These are phyloP conservation scores for Spiraea crenata DNA, from an alignment of 331 rosid species.

Conservation along the genomic window DNA sequence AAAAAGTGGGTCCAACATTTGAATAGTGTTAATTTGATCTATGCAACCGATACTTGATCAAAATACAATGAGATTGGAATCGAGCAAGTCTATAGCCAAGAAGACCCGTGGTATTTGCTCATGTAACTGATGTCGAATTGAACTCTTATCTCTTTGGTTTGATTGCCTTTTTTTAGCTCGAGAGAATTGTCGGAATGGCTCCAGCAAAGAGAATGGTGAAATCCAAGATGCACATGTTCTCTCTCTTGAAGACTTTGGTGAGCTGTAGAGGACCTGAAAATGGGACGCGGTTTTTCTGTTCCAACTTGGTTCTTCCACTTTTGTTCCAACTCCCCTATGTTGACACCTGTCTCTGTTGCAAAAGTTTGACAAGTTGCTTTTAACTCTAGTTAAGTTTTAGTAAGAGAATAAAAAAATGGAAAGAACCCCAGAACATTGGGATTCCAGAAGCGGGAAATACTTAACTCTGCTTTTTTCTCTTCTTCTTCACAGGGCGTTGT, in stretches of 20 bases:
- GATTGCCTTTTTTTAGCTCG: conserved; percentile 44
- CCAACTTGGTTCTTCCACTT: no score
- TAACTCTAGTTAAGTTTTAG: no score
- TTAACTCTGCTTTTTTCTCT: no score
- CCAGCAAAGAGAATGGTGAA: conserved; percentile 62
- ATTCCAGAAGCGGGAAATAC: no score
- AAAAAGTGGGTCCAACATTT: background rate
- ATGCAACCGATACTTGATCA: background rate
- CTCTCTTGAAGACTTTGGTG: conserved; percentile 28
- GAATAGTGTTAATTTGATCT: background rate
- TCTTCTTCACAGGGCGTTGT: no score
- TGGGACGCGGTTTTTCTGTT: no score
- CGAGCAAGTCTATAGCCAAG: background rate
- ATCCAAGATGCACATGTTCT: conserved; percentile 64
- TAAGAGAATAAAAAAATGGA: no score
- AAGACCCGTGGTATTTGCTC: background rate
- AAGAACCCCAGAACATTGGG: no score
- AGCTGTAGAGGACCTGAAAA: background rate
- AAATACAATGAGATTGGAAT: background rate
- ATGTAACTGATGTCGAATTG: background rate
- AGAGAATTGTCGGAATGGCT: conserved; percentile 77
- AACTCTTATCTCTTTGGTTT: background rate
- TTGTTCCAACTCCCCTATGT: no score
- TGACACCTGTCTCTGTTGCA: no score
- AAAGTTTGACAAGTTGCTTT: no score